phyloP scores from a whole-genome alignment of 306 rosid genomes.

The Gillenia trifoliata region DNA sequence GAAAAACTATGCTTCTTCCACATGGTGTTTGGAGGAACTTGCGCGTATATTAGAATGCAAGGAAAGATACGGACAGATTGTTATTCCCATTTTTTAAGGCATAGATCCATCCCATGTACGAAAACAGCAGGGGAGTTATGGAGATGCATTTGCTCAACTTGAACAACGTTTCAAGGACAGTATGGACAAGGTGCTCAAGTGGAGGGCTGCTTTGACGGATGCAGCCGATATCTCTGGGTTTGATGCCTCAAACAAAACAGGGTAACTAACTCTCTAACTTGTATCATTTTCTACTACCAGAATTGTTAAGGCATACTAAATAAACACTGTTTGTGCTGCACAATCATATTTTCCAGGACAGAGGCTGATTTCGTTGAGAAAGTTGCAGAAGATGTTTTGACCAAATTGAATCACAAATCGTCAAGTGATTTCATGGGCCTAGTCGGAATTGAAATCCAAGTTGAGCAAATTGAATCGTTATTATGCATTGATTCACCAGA shows the following conservation, averaged over 20 bases:
- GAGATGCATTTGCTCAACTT: neutral
- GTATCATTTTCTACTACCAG: too few species aligned
- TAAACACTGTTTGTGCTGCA: too few species aligned
- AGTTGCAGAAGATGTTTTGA: neutral
- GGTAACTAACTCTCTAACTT: neutral
- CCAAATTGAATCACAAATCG: neutral
- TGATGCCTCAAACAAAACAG: too few species aligned
- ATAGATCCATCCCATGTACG: neutral
- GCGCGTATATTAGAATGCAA: neutral
- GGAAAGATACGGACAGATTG: neutral
- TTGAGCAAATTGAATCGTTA: neutral
- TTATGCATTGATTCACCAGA: neutral
- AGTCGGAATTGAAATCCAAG: conserved; percentile 4
- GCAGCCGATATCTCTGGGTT: neutral
- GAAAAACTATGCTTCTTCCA: neutral
- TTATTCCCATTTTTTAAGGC: neutral
- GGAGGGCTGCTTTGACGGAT: neutral
- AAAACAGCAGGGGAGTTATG: neutral
- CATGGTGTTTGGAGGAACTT: neutral
- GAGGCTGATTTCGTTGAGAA: neutral
- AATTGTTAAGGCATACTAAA: too few species aligned
- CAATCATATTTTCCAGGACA: neutral
- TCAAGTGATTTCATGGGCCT: neutral
- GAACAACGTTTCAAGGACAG: neutral
- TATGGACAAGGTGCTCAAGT: neutral